phyloP scores from a whole-genome alignment of 306 rosid species.

The Vicia faba region DNA sequence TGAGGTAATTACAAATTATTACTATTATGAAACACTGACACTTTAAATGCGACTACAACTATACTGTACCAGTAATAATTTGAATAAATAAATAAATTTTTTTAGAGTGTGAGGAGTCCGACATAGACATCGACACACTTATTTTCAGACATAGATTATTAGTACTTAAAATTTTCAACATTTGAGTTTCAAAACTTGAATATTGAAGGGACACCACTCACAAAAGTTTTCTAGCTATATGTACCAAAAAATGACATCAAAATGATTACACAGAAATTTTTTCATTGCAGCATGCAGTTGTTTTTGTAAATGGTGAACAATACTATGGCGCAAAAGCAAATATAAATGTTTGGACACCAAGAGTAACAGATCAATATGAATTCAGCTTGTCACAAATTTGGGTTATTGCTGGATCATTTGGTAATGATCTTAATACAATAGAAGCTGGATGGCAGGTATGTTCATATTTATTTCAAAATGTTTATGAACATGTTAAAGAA shows the following conservation, averaged over 20 bases:
- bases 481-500: slow-evolving; percentile 11
- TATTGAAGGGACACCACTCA: slow-evolving; percentile 40
- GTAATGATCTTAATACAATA: slow-evolving; percentile 83
- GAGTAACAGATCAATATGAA: slow-evolving; percentile 72
- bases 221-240: slow-evolving; percentile 31
- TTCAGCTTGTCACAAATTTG: slow-evolving; percentile 97
- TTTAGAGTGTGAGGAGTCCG: no score
- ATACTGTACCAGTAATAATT: no score
- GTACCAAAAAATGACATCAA: slow-evolving; percentile 32
- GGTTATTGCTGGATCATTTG: slow-evolving; percentile 96
- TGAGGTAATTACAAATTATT: slow-evolving; percentile 56
- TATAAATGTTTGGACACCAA: slow-evolving; percentile 89
- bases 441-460: slow-evolving; percentile 99
- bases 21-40: background rate
- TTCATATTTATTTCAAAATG: background rate
- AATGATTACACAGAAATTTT: slow-evolving; percentile 21
- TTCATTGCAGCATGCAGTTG: slow-evolving; percentile 85
- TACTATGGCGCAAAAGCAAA: slow-evolving; percentile 96
- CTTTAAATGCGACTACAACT: no score
- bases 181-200: slow-evolving; percentile 17
- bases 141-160: background rate
- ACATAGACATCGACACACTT: no score
- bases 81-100: no score
- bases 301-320: slow-evolving; percentile 91
- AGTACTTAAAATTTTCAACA: background rate